Base-by-base conservation (phyloP, 306 rosid species). In the Albizia julibrissin region DNA sequence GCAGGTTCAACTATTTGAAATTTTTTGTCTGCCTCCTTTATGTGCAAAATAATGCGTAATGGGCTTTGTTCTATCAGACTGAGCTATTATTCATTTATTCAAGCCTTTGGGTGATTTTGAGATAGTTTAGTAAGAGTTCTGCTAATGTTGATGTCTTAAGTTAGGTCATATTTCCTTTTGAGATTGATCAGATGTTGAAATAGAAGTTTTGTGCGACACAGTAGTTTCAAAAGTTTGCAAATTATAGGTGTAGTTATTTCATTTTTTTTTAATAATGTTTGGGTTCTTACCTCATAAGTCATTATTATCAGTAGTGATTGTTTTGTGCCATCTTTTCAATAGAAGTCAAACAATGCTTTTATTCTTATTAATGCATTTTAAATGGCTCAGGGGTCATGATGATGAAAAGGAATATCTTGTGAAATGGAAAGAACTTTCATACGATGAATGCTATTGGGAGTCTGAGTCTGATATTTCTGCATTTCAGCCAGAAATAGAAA, bases 401-500 rank as follows among this genome's bases (percentile, higher is more conserved):
- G 95, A 88, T 44, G 97, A 91, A 74, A 93, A 89, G 85, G 94
- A 95, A 81, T 95, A 93, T 88, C 85, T 92, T 75, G 97, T 95
- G 77, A 95, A 95, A 82, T 95, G 97, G 95, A 95, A 95, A 89
- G 99, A 95, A 87, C 98, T 95, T 87, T 1, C 95, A 19, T 95
- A 95, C 44, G 99, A 95, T 84, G 99, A 95, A 74, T 93, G 98
- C 83, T 90, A 87, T 85, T 95, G 99, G 99, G 99, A 95, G 86
- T 89, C 68, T 31, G 99, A 91, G 81, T 84, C 94, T 8, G 98
- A 95, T 86, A 93, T 95, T 81, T 91, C 97, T 84, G 89, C 99
- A 79, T 95, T 95, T 89, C 98, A 89, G 84, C 94, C 94, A 3
- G 98, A 95, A 88, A 95, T 95, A 78, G 97, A 93, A 75, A 95